Base-by-base conservation (phyloP, 2,329 filamentous ascomycete genomes). In the Penicillium sp. region DNA sequence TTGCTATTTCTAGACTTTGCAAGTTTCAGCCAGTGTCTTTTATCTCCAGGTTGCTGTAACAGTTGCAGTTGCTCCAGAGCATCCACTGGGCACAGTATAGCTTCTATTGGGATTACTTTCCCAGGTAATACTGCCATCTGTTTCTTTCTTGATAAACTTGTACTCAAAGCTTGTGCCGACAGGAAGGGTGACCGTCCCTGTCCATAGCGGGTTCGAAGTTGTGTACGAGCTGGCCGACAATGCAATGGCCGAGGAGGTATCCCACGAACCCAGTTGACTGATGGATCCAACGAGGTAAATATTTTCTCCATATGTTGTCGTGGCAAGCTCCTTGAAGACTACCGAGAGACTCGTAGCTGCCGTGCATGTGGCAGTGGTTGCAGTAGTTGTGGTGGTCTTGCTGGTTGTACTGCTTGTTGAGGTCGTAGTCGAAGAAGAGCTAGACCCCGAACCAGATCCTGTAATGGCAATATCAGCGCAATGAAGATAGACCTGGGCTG, bases 401-500 rank as follows among this genome's bases (percentile, higher is more conserved):
- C 41, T 54, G n/a, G 46, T 61, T 12, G 51, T 46, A 34, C 56
- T 50, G 3, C 36, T 47, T 12, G 51, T 37, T 18, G 40, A 36
- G 9, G 24, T 42, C 7, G 51, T 39, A 4, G 36, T 36, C 1
- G 45, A 52, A 17, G 17, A 44, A 1, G 47, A 51, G n/a, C n/a
- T 37, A 1, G 52, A 43, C 9, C 49, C 46, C 4, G 42, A 47
- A 0, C 46, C 52, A 1, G 41, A 48, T 8, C 55, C 53, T 9
- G 33, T 40, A 46, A 81, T 80, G 12, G 77, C 73, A 49, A 82
- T 80, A 57, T 82, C 79, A 2, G 80, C 79, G 55, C 80, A 83
- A 3, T 72, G 76, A 3, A 82, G 69, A 59, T 82, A 83, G 7
- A 82, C 71, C 66, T 83, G 80, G 0, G 71, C 70, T 0, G 80